Evolutionary conservation across 257 asterid species (phyloP).

Genomic region (Ophiorrhiza pumila): DNA sequence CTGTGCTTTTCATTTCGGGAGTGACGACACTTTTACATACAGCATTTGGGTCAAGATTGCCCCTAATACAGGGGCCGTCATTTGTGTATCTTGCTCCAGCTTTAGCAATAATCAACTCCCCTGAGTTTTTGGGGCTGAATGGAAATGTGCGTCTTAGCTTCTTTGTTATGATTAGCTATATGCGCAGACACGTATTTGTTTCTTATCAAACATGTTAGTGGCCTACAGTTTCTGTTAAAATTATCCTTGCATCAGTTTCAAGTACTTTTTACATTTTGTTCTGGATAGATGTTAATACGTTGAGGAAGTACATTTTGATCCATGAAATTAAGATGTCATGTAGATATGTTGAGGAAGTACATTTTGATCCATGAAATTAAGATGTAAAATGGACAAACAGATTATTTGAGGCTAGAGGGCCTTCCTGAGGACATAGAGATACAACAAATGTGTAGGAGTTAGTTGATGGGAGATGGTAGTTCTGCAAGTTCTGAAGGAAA

Average conservation of each 20-base stretch:
- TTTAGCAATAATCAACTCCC: conserved; percentile 86
- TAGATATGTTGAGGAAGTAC: conserved; percentile 3
- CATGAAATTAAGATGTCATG: not conserved
- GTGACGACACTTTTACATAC: conserved; percentile 82
- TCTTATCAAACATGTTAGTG: not conserved
- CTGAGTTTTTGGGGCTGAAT: conserved; percentile 72
- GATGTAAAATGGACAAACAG: not conserved
- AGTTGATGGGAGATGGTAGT: not conserved
- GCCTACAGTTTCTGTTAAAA: not conserved
- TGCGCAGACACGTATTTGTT: not conserved
- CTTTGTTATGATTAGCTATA: not conserved
- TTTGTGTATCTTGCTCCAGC: conserved; percentile 97
- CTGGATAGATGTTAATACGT: not conserved
- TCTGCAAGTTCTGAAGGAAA: not conserved
- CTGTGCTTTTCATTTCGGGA: conserved; percentile 88
- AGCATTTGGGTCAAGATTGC: conserved; percentile 93
- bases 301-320: not conserved
- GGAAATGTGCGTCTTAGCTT: conserved; percentile 64
- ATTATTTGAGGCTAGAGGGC: not conserved
- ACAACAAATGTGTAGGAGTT: not conserved
- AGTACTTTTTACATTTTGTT: not conserved
- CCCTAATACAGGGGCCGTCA: conserved; percentile 97
- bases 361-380: not conserved
- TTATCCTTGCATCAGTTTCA: not conserved
- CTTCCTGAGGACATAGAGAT: not conserved